phyloP scores from a whole-genome alignment of 1,139 yeast genomes.

The Debaryomyces sp. region DNA sequence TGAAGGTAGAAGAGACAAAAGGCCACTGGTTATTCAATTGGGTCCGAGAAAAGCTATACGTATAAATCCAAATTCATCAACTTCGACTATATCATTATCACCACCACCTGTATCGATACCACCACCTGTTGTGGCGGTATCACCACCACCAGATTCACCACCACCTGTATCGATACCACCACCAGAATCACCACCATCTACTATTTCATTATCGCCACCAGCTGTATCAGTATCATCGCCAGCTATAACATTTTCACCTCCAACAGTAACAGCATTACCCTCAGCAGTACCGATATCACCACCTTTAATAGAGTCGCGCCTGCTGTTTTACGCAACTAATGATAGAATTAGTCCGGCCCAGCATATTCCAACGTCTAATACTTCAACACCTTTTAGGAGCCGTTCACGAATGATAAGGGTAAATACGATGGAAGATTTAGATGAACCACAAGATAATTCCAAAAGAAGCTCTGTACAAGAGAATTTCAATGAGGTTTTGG shows the following conservation, averaged over 20 bases:
- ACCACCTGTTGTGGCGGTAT: no score
- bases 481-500: not conserved
- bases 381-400: not conserved
- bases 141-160: not conserved
- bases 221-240: not conserved
- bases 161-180: not conserved
- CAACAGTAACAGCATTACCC: not conserved
- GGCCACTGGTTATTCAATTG: not conserved
- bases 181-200: not conserved
- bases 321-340: not conserved
- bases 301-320: not conserved
- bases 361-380: not conserved
- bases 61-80: conserved; percentile 5
- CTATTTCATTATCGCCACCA: not conserved
- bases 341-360: not conserved
- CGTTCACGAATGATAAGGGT: not conserved
- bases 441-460: conserved; percentile 2
- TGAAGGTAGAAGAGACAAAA: not conserved
- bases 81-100: not conserved
- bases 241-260: not conserved
- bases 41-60: conserved; percentile 2
- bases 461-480: no score
- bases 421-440: not conserved
- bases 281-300: not conserved
- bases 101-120: no score